Base-by-base conservation (phyloP, 495 filamentous ascomycete species). In the Astrocystis sublimbata region DNA sequence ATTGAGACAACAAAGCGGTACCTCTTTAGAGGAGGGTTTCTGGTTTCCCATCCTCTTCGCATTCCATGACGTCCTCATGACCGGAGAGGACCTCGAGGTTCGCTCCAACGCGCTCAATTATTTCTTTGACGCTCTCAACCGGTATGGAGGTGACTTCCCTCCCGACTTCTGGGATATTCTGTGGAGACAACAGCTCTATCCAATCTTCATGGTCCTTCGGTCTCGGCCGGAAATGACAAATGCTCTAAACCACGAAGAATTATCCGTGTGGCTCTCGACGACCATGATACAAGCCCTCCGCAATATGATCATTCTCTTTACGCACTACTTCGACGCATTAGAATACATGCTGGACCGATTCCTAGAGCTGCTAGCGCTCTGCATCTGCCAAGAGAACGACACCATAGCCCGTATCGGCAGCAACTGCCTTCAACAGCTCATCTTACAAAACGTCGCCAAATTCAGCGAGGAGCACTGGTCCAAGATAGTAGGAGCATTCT, bases 61-160 rank as follows among this genome's bases (percentile, higher is more conserved):
- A 6, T 98, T 98, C 79, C 94, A 99, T 74, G 94, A 99, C 75
- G 92, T 98, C 21, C 79, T 99, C 21, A 99, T 99, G 94, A 99
- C 94, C 30, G 94, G 94, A 2, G 94, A 98, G 72, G 94, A 99
- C 71, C 83, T 99, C n/a, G 94, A 99, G 72, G 93, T 96, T 46
- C 87, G 94, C 63, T 96, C 92, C 42, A 93, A 92, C 63, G 94
- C 94, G 4, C 84, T 97, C 45, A 93, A 90, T 57, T 98, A 98
- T 73, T 89, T 99, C 52, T 99, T 99, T 62, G 93, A 98, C 42
- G 91, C 91, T 0, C 80, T 99, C 4, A 89, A 94, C 42, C 84
- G 86, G 41, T 92, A 98, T 64, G 94, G 96, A 46, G 90, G 91
- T 23, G 89, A 92, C 66, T 99, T 97, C 70, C 92, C 94, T 3